phyloP scores from a whole-genome alignment of 2,329 filamentous ascomycete genomes.

The Pseudocercospora cruenta region DNA sequence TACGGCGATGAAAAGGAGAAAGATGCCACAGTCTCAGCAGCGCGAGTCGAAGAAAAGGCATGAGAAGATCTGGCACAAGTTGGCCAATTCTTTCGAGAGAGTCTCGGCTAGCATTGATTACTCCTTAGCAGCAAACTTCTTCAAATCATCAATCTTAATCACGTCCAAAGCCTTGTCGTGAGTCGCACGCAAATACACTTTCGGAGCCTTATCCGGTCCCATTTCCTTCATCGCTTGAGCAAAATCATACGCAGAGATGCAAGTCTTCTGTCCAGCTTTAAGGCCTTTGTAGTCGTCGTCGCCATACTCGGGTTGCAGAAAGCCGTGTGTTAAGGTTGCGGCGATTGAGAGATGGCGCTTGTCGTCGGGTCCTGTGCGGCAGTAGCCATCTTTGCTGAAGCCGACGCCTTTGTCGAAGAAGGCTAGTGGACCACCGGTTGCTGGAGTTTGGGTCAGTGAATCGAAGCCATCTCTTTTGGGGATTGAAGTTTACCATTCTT shows the following conservation, averaged over 20 bases:
- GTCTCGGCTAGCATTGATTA: neutral
- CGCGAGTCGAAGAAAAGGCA: neutral
- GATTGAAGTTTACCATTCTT: too few species aligned
- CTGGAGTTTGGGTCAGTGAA: slow-evolving; percentile 2
- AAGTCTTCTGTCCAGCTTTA: slow-evolving; percentile 23
- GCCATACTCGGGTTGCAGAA: slow-evolving; percentile 26
- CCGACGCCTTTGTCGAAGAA: slow-evolving; percentile 22
- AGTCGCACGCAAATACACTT: slow-evolving; percentile 22
- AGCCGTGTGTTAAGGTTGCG: slow-evolving; percentile 25
- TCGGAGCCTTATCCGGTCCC: slow-evolving; percentile 23
- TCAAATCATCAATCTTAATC: slow-evolving; percentile 20
- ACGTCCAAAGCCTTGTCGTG: slow-evolving; percentile 26
- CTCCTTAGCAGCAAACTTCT: slow-evolving; percentile 20
- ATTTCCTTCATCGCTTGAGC: slow-evolving; percentile 23
- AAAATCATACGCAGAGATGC: slow-evolving; percentile 23
- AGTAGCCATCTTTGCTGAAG: slow-evolving; percentile 24
- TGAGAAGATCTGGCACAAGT: neutral
- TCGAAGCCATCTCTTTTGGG: too few species aligned
- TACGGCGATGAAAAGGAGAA: slow-evolving; percentile 17
- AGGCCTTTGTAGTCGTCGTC: slow-evolving; percentile 24
- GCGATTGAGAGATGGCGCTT: slow-evolving; percentile 22
- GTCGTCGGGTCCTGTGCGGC: slow-evolving; percentile 18
- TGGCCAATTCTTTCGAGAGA: too few species aligned
- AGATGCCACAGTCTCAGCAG: slow-evolving; percentile 1
- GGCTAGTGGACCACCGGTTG: slow-evolving; percentile 16